Evolutionary conservation across 2,329 filamentous ascomycete genomes (phyloP).

Genomic region (Simplicillium aogashimaense): DNA sequence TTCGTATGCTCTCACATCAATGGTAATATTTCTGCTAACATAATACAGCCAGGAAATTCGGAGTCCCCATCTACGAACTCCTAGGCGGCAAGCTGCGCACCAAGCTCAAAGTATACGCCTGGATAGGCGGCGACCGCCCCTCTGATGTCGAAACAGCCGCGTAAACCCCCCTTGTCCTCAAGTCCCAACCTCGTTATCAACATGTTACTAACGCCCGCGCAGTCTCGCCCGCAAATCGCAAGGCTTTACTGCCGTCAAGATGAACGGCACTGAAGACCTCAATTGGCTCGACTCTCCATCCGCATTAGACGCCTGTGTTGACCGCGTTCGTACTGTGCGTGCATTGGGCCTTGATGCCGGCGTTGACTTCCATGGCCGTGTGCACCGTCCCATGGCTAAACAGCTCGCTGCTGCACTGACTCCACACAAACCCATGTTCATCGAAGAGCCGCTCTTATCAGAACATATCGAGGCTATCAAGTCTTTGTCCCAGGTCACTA

Average conservation of each 20-base stretch:
- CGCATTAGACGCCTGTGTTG: slow-evolving; percentile 51
- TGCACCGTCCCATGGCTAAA: slow-evolving; percentile 75
- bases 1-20: slow-evolving; percentile 1
- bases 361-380: slow-evolving; percentile 68
- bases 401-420: slow-evolving; percentile 60
- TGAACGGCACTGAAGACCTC: slow-evolving; percentile 71
- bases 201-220: slow-evolving; percentile 1
- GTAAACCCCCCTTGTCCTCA: slow-evolving; percentile 22
- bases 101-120: slow-evolving; percentile 63
- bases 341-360: slow-evolving; percentile 61
- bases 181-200: background rate
- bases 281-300: slow-evolving; percentile 67
- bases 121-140: slow-evolving; percentile 69
- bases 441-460: slow-evolving; percentile 63
- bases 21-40: slow-evolving; percentile 1
- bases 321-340: slow-evolving; percentile 60
- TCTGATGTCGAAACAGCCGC: slow-evolving; percentile 54
- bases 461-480: slow-evolving; percentile 58
- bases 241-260: slow-evolving; percentile 61
- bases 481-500: slow-evolving; percentile 32
- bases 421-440: slow-evolving; percentile 61
- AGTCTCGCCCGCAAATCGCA: slow-evolving; percentile 48
- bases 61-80: slow-evolving; percentile 62
- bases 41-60: slow-evolving; percentile 29
- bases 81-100: slow-evolving; percentile 65